Conservation (phyloP, 2,329 filamentous ascomycete species). For the Sporothrix pseudoabietina region DNA sequence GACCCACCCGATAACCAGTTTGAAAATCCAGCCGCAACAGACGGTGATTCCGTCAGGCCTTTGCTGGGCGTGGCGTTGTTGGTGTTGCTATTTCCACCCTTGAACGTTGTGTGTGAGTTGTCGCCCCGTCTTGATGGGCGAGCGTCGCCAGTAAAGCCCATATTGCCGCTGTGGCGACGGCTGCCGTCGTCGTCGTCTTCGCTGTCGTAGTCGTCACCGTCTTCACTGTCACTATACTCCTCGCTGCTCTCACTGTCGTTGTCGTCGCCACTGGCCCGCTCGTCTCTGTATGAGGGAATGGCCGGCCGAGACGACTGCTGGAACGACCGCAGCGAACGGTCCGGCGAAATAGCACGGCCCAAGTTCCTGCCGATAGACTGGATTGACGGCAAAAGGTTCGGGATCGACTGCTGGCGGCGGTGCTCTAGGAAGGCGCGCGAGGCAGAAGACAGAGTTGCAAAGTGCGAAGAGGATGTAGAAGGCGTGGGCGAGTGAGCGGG, state of each 20-base stretch:
- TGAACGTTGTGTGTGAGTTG: constrained; percentile 27
- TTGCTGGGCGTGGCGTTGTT: neutral
- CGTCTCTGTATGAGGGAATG: constrained; percentile 35
- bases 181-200: constrained; percentile 21
- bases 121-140: constrained; percentile 12
- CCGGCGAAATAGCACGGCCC: constrained; percentile 35
- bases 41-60: neutral
- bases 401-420: constrained; percentile 44
- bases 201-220: constrained; percentile 20
- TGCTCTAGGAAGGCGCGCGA: constrained; percentile 37
- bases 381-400: constrained; percentile 41
- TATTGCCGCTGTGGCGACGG: constrained; percentile 14
- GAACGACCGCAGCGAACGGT: constrained; percentile 26
- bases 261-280: constrained; percentile 42
- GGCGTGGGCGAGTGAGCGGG: constrained; percentile 4
- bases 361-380: constrained; percentile 33
- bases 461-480: constrained; percentile 24
- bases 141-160: constrained; percentile 17
- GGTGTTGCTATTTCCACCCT: neutral
- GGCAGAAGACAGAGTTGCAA: constrained; percentile 32
- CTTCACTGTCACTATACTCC: constrained; percentile 34
- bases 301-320: constrained; percentile 19
- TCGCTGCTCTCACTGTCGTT: constrained; percentile 38
- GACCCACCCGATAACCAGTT: constrained; percentile 30
- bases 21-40: constrained; percentile 19